Evolutionary conservation across 139 green algal species (phyloP).

Genomic region (Chlorella vulgaris): DNA sequence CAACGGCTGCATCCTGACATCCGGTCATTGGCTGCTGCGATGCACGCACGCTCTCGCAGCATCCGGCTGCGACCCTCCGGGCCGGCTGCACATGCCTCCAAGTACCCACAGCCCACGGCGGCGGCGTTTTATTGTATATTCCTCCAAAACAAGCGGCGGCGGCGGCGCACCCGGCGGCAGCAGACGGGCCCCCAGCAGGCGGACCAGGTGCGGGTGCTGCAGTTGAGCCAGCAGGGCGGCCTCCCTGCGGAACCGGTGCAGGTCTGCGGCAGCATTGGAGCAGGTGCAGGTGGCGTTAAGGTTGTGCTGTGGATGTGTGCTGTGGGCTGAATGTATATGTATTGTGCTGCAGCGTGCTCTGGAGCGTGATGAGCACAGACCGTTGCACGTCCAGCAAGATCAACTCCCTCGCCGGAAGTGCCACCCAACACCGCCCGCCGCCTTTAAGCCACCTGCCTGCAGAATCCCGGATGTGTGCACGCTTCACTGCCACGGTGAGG

Average conservation of each 20-base stretch:
- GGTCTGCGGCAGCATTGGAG: slow-evolving; percentile 52
- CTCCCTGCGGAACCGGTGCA: slow-evolving; percentile 76
- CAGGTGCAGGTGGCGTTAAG: not conserved
- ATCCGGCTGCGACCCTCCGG: not conserved
- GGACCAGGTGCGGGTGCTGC: slow-evolving; percentile 54
- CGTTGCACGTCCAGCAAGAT: too few relatives aligned
- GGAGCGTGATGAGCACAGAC: too few relatives aligned
- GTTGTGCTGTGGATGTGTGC: too few relatives aligned
- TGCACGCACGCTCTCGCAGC: not conserved
- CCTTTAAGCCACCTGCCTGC: not conserved
- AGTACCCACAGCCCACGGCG: not conserved
- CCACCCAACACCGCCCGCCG: too few relatives aligned
- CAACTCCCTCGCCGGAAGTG: too few relatives aligned
- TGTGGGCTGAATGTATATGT: too few relatives aligned
- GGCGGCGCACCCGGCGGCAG: slow-evolving; percentile 75
- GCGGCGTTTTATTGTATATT: too few relatives aligned
- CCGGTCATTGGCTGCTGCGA: not conserved
- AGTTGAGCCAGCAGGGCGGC: slow-evolving; percentile 61
- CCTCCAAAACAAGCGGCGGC: not conserved
- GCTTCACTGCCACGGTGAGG: slow-evolving; percentile 78
- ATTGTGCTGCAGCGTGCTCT: not conserved
- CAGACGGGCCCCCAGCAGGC: slow-evolving; percentile 62
- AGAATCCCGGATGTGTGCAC: slow-evolving; percentile 52
- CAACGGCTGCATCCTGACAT: not conserved
- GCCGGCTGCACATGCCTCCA: not conserved